Conservation (phyloP, 768 basidiomycete genomes). For the Suillus subluteus region DNA sequence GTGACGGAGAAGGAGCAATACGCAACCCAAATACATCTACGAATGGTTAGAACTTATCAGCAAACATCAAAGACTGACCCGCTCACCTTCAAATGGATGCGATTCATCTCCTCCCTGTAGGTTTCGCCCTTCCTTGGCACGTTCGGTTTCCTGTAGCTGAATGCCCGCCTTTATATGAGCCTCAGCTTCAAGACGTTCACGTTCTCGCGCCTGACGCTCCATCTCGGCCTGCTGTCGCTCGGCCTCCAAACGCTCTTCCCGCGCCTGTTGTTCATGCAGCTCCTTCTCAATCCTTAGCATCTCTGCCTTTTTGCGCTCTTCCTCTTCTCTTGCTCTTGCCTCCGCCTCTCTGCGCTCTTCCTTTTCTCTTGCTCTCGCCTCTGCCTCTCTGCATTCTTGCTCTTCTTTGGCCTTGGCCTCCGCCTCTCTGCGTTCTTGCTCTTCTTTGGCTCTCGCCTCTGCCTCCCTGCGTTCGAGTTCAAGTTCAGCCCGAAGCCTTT, state of each 20-base stretch:
- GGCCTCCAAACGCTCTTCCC: slow-evolving; percentile 15
- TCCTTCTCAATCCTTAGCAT: slow-evolving; percentile 8
- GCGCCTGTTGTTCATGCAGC: background rate
- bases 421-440: slow-evolving; percentile 12
- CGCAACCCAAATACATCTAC: slow-evolving; percentile 63
- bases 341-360: slow-evolving; percentile 6
- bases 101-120: slow-evolving; percentile 7
- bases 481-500: slow-evolving; percentile 20
- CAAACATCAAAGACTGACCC: background rate
- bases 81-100: slow-evolving; percentile 25
- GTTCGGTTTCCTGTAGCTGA: background rate
- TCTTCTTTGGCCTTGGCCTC: slow-evolving; percentile 33
- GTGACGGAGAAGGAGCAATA: slow-evolving; percentile 37
- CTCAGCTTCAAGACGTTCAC: slow-evolving; percentile 9
- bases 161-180: slow-evolving; percentile 1
- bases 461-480: slow-evolving; percentile 17
- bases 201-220: slow-evolving; percentile 13
- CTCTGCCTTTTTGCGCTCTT: background rate
- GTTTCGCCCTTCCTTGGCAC: background rate
- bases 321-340: slow-evolving; percentile 19
- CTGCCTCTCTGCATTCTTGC: slow-evolving; percentile 20
- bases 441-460: slow-evolving; percentile 19
- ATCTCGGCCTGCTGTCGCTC: slow-evolving; percentile 12
- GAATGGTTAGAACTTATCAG: slow-evolving; percentile 9
- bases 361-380: slow-evolving; percentile 27